A percentile compares a stretch with the other conserved stretches of the same genome.
Conservation (phyloP, 768 basidiomycete species). For the Mycena vulgaris region DNA sequence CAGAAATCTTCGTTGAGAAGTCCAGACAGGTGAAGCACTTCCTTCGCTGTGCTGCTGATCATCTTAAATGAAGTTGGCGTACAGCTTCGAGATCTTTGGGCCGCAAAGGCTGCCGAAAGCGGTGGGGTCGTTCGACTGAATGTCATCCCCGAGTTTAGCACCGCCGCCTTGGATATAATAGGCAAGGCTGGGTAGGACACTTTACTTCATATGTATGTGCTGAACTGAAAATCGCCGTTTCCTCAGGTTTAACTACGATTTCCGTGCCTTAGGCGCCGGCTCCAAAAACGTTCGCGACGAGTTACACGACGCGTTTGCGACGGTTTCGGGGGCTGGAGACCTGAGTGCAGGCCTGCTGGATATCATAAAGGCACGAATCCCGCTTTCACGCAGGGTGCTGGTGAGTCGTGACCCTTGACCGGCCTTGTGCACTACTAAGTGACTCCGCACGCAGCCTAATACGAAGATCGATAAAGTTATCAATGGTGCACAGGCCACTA, state of each 20-base stretch:
- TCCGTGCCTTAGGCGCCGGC: conserved; percentile 26
- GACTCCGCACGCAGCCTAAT: neutral
- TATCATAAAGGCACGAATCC: neutral
- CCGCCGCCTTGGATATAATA: conserved; percentile 72
- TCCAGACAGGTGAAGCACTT: conserved; percentile 46
- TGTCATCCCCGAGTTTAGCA: conserved; percentile 65
- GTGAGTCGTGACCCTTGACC: neutral
- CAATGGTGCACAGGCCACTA: neutral
- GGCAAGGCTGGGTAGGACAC: conserved; percentile 68
- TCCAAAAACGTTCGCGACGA: neutral
- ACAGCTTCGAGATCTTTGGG: conserved; percentile 55
- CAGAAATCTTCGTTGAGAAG: conserved; percentile 59
- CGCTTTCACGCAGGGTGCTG: neutral
- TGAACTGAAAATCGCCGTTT: conserved; percentile 46
- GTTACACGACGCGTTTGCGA: conserved; percentile 5
- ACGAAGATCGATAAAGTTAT: conserved; percentile 6
- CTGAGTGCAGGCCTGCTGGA: neutral
- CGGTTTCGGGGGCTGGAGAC: neutral
- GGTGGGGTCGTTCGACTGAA: conserved; percentile 51
- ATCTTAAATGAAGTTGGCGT: neutral
- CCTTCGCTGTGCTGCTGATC: neutral
- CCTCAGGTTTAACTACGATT: conserved; percentile 35
- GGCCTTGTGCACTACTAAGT: neutral
- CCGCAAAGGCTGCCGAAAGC: conserved; percentile 37
- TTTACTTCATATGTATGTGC: conserved; percentile 50